Evolutionary conservation across 2,329 filamentous ascomycete species (phyloP).

Genomic region (Hypoxylon sp.): DNA sequence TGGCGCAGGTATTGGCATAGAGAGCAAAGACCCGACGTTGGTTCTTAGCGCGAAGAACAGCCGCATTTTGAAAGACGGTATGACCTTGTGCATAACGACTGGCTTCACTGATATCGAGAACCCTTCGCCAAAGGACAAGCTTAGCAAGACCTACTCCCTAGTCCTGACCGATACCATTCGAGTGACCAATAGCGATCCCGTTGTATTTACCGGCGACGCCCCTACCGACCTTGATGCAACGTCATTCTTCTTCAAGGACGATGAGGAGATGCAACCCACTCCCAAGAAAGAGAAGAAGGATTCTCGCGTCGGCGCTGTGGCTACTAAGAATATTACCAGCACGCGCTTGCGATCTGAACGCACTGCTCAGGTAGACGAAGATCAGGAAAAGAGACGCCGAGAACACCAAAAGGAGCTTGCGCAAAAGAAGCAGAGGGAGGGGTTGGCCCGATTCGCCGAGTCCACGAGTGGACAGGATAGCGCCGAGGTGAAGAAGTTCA

Average conservation of each 20-base stretch:
- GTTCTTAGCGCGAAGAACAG: slow-evolving; percentile 89
- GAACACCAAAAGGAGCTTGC: slow-evolving; percentile 94
- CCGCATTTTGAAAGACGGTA: slow-evolving; percentile 89
- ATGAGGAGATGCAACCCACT: slow-evolving; percentile 86
- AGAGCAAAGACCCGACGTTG: slow-evolving; percentile 87
- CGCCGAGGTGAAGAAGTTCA: slow-evolving; percentile 97
- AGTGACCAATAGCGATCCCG: slow-evolving; percentile 81
- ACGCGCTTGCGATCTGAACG: slow-evolving; percentile 93
- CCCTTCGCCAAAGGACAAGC: slow-evolving; percentile 87
- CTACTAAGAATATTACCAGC: slow-evolving; percentile 94
- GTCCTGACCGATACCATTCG: slow-evolving; percentile 94
- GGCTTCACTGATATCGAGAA: slow-evolving; percentile 93
- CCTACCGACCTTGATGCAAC: slow-evolving; percentile 92
- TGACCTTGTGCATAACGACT: slow-evolving; percentile 93
- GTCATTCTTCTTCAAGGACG: slow-evolving; percentile 99
- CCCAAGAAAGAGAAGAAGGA: slow-evolving; percentile 95
- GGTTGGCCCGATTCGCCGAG: slow-evolving; percentile 86
- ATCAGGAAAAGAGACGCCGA: slow-evolving; percentile 86
- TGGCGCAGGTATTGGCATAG: slow-evolving; percentile 92
- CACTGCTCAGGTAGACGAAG: slow-evolving; percentile 88
- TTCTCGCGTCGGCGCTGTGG: slow-evolving; percentile 85
- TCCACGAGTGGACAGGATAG: slow-evolving; percentile 88
- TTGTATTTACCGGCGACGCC: slow-evolving; percentile 94
- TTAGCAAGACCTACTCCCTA: slow-evolving; percentile 89
- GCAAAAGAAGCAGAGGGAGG: slow-evolving; percentile 89